A percentile compares a stretch with the other conserved stretches of the same genome.
These are phyloP conservation scores for Pichia kudriavzevii DNA, from an alignment of 1,139 yeast genomes.

Conservation along the genomic window DNA sequence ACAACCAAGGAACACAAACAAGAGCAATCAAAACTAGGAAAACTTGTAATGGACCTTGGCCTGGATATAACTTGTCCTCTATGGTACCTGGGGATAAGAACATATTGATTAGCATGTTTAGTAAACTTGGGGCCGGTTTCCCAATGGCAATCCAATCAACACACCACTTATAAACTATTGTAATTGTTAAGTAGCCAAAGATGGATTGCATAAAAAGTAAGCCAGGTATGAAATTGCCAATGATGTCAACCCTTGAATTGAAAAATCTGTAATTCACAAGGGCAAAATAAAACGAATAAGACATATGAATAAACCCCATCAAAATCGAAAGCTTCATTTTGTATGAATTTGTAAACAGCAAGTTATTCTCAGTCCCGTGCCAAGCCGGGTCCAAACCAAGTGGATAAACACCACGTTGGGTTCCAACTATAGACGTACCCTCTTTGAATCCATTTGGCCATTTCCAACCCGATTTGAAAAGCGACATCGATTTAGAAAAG, in stretches of 20 bases:
- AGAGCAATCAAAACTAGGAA: slow-evolving; percentile 68
- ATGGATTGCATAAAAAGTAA: slow-evolving; percentile 91
- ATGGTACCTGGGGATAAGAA: slow-evolving; percentile 87
- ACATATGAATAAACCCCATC: slow-evolving; percentile 94
- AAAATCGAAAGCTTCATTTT: slow-evolving; percentile 93
- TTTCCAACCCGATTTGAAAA: slow-evolving; percentile 84
- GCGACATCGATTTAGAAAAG: slow-evolving; percentile 81
- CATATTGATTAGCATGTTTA: slow-evolving; percentile 95
- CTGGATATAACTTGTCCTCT: slow-evolving; percentile 75
- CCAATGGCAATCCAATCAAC: slow-evolving; percentile 79
- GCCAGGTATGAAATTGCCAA: slow-evolving; percentile 94
- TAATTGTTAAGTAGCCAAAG: slow-evolving; percentile 79
- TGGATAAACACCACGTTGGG: slow-evolving; percentile 58
- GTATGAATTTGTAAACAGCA: slow-evolving; percentile 86
- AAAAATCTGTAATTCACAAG: slow-evolving; percentile 72
- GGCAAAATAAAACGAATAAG: slow-evolving; percentile 80
- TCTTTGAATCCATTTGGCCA: slow-evolving; percentile 71
- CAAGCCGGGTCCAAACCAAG: slow-evolving; percentile 91
- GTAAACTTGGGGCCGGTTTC: slow-evolving; percentile 82
- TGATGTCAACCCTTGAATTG: slow-evolving; percentile 70
- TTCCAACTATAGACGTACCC: slow-evolving; percentile 59
- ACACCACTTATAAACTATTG: slow-evolving; percentile 90
- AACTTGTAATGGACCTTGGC: slow-evolving; percentile 76
- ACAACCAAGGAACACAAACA: slow-evolving; percentile 91
- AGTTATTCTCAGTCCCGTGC: slow-evolving; percentile 94